Evolutionary conservation across 1,284 basidiomycete genomes (phyloP).

Genomic region (Puccinia hordei): DNA sequence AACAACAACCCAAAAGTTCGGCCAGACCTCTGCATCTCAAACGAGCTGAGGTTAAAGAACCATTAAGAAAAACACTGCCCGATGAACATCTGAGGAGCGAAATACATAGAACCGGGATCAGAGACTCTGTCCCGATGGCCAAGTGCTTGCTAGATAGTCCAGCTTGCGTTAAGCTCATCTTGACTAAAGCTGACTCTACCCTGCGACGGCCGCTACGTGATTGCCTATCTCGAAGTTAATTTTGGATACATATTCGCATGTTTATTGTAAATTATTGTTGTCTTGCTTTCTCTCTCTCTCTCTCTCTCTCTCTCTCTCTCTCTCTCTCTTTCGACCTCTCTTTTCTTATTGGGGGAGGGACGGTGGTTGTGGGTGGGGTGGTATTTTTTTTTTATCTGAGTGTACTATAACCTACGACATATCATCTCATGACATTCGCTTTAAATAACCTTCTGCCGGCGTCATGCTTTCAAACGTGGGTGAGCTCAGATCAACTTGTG

Average conservation of each 20-base stretch:
- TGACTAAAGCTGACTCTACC: constrained; percentile 4
- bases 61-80: not conserved
- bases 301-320: constrained; percentile 5
- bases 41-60: not conserved
- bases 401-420: constrained; percentile 18
- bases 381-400: constrained; percentile 32
- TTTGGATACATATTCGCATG: constrained; percentile 1
- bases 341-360: constrained; percentile 3
- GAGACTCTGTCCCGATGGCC: too few species aligned
- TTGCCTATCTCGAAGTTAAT: constrained; percentile 15
- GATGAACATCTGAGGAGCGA: not conserved
- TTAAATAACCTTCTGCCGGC: constrained; percentile 36
- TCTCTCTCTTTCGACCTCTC: not conserved
- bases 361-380: constrained; percentile 20
- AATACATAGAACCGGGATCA: too few species aligned
- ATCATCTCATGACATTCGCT: constrained; percentile 33
- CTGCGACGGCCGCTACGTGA: constrained; percentile 15
- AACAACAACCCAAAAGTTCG: too few species aligned
- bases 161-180: not conserved
- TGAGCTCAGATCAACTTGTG: constrained; percentile 39
- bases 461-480: constrained; percentile 44
- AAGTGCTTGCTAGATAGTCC: constrained; percentile 9
- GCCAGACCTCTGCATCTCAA: too few species aligned
- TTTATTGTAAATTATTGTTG: constrained; percentile 6
- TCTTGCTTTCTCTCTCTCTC: not conserved